Conservation (phyloP, 1,284 basidiomycete species). For the Thecaphora frezii region DNA sequence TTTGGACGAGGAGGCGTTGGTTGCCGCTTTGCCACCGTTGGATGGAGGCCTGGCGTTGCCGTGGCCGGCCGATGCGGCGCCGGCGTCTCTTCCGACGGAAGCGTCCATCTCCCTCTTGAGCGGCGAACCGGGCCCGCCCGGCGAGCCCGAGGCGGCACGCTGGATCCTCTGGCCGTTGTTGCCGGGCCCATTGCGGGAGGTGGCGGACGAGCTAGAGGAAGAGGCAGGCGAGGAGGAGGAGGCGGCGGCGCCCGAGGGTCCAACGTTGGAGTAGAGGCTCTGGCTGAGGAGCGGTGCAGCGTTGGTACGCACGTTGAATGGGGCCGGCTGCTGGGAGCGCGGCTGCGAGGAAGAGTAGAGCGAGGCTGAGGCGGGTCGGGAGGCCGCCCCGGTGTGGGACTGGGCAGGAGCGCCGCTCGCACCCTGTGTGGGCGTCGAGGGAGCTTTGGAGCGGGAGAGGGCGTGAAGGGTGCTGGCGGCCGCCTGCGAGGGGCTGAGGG, state of each 20-base stretch:
- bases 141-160: slow-evolving; percentile 6
- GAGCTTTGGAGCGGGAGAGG: background rate
- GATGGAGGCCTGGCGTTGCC: too few species aligned
- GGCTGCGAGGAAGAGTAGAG: background rate
- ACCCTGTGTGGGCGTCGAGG: background rate
- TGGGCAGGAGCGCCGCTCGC: background rate
- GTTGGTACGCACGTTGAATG: slow-evolving; percentile 13
- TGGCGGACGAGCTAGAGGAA: background rate
- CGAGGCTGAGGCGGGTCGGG: background rate
- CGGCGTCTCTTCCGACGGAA: slow-evolving; percentile 4
- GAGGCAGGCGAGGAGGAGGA: slow-evolving; percentile 8
- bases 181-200: background rate
- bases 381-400: too few species aligned
- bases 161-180: background rate
- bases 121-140: slow-evolving; percentile 7
- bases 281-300: slow-evolving; percentile 17
- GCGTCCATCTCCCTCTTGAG: slow-evolving; percentile 22
- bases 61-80: slow-evolving; percentile 1
- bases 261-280: slow-evolving; percentile 25
- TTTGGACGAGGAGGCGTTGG: slow-evolving; percentile 7
- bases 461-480: background rate
- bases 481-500: background rate
- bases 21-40: slow-evolving; percentile 9
- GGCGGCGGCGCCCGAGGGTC: slow-evolving; percentile 1
- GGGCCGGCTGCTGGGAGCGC: background rate